Evolutionary conservation across 139 green algal genomes (phyloP), one percentile per base, ranked within the genome.

Genomic region (Chlamydomonas urium): DNA sequence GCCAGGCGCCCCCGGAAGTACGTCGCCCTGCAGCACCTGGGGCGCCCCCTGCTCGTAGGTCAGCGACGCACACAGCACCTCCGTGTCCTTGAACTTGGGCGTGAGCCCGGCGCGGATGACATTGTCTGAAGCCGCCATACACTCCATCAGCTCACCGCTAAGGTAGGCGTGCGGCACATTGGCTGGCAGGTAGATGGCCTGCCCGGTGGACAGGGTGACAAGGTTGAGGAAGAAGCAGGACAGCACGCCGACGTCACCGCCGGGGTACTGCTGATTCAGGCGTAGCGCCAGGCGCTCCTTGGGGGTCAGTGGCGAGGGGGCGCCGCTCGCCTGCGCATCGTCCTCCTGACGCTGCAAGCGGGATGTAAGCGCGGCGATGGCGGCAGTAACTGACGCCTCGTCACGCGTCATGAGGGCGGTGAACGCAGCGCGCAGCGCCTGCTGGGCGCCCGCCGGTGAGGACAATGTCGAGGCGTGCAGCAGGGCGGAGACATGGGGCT

Each of bases 111-210:
- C 95, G 0, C 95, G 82, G 32, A 99, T 90, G 31, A 99, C 95
- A 78, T 99, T 99, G 85, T 99, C 95, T 36, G 79, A 90, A 17
- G 90, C 89, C 1, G 94, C 94, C 94, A 99, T 98, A 72, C 78
- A 89, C 85, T 99, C 95, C 24, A 98, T 80, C 35, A 96, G 76
- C 60, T 94, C 75, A 2, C 92, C 91, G 29, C 76, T 79, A 6
- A 99, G 53, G 83, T 99, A 99, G 0, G 95, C 95, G 76, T 99
- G 95, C 1, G 95, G 95, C 83, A 96, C 92, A 77, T 99, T 99
- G 58, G 95, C 91, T 1, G 86, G 72, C 31, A 98, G 79, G 75
- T 93, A 95, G 38, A 99, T 76, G 75, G 67, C 79, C 72, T 73
- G 38, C 35, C 69, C 74, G 45, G 65, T 10, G 21, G 42, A 23